Conservation (phyloP, 805 yeast genomes). For the Myxozyma melibiosi region DNA sequence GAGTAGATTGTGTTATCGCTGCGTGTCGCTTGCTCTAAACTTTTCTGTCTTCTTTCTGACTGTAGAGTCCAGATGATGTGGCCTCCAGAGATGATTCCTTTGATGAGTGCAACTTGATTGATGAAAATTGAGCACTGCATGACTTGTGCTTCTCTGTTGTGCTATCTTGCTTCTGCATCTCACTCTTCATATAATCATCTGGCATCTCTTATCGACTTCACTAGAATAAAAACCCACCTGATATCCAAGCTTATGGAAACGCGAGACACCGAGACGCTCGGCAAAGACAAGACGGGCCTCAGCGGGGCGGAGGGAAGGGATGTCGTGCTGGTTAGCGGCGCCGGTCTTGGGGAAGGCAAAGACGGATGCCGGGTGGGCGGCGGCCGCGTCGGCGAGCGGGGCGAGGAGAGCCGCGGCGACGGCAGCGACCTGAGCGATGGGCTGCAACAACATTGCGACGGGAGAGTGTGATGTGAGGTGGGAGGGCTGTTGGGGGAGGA, state of each 20-base stretch:
- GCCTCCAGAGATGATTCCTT: too few relatives aligned
- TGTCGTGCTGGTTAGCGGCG: constrained; percentile 21
- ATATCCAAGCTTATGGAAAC: constrained; percentile 34
- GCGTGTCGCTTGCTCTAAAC: background rate
- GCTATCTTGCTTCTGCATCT: too few relatives aligned
- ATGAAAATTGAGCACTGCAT: too few relatives aligned
- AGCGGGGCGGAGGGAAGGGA: constrained; percentile 49
- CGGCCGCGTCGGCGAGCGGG: constrained; percentile 26
- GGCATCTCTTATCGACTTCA: too few relatives aligned
- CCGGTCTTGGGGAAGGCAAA: constrained; percentile 33
- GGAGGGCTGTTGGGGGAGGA: background rate
- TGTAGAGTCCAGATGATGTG: too few relatives aligned
- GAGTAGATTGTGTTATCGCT: background rate
- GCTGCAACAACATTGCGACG: constrained; percentile 29
- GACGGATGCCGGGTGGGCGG: constrained; percentile 33
- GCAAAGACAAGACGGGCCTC: constrained; percentile 68
- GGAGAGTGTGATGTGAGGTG: background rate
- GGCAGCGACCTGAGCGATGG: constrained; percentile 29
- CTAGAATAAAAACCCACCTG: constrained; percentile 19
- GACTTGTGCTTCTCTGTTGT: too few relatives aligned
- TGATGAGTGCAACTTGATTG: too few relatives aligned
- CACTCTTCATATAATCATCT: too few relatives aligned
- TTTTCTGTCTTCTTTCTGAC: too few relatives aligned
- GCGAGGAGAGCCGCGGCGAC: constrained; percentile 26
- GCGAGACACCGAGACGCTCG: constrained; percentile 36